Percentiles rank a stretch among this genome's conserved stretches.
phyloP scores from a whole-genome alignment of 108 stramenopile genomes.

The Phaeodactylum tricornutum region DNA sequence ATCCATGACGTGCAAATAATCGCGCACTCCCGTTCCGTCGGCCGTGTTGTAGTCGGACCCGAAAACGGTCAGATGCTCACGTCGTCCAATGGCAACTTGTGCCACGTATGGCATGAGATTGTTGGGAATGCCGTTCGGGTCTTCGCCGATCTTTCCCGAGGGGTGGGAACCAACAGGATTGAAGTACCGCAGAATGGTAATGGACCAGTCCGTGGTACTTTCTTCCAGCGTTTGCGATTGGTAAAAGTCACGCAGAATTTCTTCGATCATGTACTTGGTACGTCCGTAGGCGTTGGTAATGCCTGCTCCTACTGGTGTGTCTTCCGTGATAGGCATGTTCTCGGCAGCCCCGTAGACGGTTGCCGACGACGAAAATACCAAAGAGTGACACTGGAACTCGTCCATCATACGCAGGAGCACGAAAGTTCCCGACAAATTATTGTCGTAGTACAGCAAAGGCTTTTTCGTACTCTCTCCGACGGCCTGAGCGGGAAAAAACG shows the following conservation, averaged over 20 bases:
- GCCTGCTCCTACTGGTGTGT: constrained; percentile 67
- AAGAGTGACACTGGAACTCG: constrained; percentile 74
- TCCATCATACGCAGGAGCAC: constrained; percentile 81
- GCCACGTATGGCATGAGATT: constrained; percentile 98
- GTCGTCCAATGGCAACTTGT: constrained; percentile 95
- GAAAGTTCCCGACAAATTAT: constrained; percentile 85
- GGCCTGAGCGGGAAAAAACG: constrained; percentile 44
- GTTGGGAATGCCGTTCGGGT: constrained; percentile 96
- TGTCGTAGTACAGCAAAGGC: constrained; percentile 90
- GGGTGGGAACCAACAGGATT: constrained; percentile 98
- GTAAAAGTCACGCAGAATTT: constrained; percentile 91
- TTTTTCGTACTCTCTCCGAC: constrained; percentile 89
- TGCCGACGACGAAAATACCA: constrained; percentile 94
- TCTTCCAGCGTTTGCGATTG: constrained; percentile 29
- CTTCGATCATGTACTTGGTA: constrained; percentile 99
- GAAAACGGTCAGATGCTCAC: constrained; percentile 91
- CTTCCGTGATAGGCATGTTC: constrained; percentile 88
- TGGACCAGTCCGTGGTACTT: constrained; percentile 46
- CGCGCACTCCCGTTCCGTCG: constrained; percentile 97
- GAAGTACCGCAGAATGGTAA: constrained; percentile 94
- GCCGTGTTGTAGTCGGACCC: constrained; percentile 92
- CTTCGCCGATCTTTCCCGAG: constrained; percentile 94
- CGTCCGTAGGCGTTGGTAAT: constrained; percentile 98
- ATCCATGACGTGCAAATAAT: constrained; percentile 99
- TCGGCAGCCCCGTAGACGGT: constrained; percentile 96